Conservation (phyloP, 2,329 filamentous ascomycete genomes). For the Dissoconium aciculare region DNA sequence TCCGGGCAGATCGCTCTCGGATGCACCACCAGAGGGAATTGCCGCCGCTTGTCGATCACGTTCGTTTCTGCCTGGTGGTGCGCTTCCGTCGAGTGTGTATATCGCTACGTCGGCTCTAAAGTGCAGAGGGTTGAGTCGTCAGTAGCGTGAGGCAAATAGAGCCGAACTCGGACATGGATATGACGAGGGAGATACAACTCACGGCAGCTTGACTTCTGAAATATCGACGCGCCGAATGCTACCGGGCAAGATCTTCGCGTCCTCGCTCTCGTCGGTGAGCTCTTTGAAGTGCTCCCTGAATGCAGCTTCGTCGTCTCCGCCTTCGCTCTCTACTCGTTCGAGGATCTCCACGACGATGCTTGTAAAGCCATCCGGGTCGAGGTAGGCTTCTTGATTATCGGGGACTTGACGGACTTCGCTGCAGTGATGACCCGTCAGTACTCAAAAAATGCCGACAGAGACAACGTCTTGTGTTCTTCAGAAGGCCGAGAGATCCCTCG, state of each 20-base stretch:
- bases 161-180: no score
- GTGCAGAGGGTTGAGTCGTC: no score
- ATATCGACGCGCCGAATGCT: background rate
- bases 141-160: no score
- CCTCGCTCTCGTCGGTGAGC: slow-evolving; percentile 22
- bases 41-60: slow-evolving; percentile 14
- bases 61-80: background rate
- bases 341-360: slow-evolving; percentile 84
- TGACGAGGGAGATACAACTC: no score
- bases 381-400: slow-evolving; percentile 83
- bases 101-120: background rate
- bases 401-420: slow-evolving; percentile 62
- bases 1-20: no score
- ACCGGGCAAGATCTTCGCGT: background rate
- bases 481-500: no score
- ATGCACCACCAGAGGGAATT: no score
- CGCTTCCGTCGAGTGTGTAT: background rate
- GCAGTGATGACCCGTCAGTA: slow-evolving; percentile 2
- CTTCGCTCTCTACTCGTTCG: slow-evolving; percentile 56
- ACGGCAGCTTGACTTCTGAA: background rate
- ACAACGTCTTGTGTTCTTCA: slow-evolving; percentile 2
- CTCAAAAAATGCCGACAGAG: background rate
- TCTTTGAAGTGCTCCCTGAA: slow-evolving; percentile 37
- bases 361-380: slow-evolving; percentile 69
- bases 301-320: slow-evolving; percentile 53